Percentiles rank a stretch among this genome's conserved stretches.
Evolutionary conservation across 2,329 filamentous ascomycete species (phyloP).

Genomic region (Purpureocillium lavendulum): DNA sequence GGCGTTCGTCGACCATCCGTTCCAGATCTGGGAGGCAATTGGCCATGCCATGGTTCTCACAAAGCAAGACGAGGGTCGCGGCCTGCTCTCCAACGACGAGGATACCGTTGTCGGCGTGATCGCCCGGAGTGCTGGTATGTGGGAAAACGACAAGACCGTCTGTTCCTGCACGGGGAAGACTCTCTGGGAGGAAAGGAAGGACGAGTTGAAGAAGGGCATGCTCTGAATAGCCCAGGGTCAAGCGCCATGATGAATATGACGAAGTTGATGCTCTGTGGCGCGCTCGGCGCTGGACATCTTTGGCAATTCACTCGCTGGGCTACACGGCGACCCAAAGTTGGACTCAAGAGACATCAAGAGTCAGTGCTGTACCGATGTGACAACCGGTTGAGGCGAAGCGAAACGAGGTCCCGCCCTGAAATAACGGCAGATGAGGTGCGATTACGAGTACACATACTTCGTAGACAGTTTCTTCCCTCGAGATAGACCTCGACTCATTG

Average conservation of each 20-base stretch:
- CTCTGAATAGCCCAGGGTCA: constrained; percentile 42
- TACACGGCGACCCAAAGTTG: too few relatives aligned
- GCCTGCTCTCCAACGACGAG: constrained; percentile 62
- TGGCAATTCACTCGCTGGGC: too few relatives aligned
- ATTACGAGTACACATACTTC: too few relatives aligned
- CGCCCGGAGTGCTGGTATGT: constrained; percentile 91
- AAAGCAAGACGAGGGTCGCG: constrained; percentile 43
- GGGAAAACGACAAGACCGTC: constrained; percentile 98
- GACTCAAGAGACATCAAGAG: too few relatives aligned
- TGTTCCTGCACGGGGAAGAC: constrained; percentile 98
- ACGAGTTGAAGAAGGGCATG: constrained; percentile 87
- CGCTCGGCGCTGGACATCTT: too few relatives aligned
- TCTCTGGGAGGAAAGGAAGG: constrained; percentile 91
- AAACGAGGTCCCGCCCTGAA: too few relatives aligned
- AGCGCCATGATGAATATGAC: too few relatives aligned
- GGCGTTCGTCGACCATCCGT: constrained; percentile 70
- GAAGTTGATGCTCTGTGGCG: too few relatives aligned
- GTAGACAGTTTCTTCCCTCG: too few relatives aligned
- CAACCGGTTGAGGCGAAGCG: too few relatives aligned
- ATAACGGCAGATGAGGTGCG: not conserved
- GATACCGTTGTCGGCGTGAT: constrained; percentile 89
- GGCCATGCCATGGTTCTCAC: constrained; percentile 86
- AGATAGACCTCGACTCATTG: too few relatives aligned
- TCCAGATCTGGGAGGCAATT: constrained; percentile 94
- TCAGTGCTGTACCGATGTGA: too few relatives aligned